Conservation (phyloP, 257 asterid genomes). For the Primulina tabacum region DNA sequence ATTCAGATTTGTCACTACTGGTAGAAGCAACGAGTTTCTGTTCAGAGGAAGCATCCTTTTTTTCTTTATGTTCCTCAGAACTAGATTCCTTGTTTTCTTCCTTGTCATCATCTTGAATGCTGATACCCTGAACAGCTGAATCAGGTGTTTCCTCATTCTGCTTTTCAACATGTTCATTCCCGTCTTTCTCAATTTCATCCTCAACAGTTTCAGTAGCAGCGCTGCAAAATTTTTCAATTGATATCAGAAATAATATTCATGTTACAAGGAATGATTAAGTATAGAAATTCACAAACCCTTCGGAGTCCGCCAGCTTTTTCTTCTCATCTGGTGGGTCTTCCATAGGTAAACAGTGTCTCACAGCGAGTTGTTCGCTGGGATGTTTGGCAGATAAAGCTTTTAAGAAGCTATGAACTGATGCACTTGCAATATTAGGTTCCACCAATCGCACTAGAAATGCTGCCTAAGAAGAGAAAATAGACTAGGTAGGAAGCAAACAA, state of each 20-base stretch:
- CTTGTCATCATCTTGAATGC: constrained; percentile 30
- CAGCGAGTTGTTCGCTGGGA: constrained; percentile 78
- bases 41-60: constrained; percentile 36
- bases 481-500: constrained; percentile 8
- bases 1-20: constrained; percentile 34
- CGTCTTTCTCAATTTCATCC: constrained; percentile 37
- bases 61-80: constrained; percentile 32
- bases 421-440: constrained; percentile 74
- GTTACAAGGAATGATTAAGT: constrained; percentile 10
- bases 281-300: constrained; percentile 49
- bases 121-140: constrained; percentile 28
- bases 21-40: constrained; percentile 38
- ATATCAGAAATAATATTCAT: constrained; percentile 29
- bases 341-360: constrained; percentile 78
- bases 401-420: constrained; percentile 66
- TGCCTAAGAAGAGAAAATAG: constrained; percentile 47
- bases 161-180: constrained; percentile 37
- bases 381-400: constrained; percentile 55
- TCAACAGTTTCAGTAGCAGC: constrained; percentile 40
- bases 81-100: constrained; percentile 37
- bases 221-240: constrained; percentile 42
- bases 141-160: constrained; percentile 40
- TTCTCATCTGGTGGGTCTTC: constrained; percentile 85
- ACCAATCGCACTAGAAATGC: constrained; percentile 82
- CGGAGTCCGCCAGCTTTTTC: constrained; percentile 36